These are phyloP conservation scores for Nicotiana paniculata DNA, from an alignment of 257 asterid genomes.

Conservation along the genomic window DNA sequence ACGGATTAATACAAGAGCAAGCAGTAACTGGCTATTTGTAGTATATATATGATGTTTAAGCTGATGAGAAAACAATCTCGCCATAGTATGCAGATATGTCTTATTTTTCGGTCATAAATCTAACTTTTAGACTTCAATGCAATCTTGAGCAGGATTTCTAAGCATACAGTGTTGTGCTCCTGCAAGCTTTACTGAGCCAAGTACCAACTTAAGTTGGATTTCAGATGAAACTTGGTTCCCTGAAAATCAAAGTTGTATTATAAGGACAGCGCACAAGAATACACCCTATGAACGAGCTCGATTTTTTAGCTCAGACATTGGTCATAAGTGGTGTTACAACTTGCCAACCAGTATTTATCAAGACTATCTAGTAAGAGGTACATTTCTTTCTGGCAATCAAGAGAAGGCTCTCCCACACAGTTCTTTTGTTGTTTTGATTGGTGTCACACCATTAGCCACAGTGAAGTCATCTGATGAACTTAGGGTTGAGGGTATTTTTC, in stretches of 20 bases:
- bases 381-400: slow-evolving; percentile 34
- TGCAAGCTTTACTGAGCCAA: slow-evolving; percentile 15
- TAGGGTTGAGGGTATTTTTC: slow-evolving; percentile 37
- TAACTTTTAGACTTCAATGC: not conserved
- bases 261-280: slow-evolving; percentile 18
- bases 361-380: slow-evolving; percentile 44
- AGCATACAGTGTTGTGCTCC: slow-evolving; percentile 44
- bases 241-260: slow-evolving; percentile 29
- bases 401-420: slow-evolving; percentile 18
- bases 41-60: not conserved
- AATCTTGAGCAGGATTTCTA: slow-evolving; percentile 33
- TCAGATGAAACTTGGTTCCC: slow-evolving; percentile 38
- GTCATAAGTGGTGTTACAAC: slow-evolving; percentile 45
- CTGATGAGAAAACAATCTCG: not conserved
- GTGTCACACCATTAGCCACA: slow-evolving; percentile 33
- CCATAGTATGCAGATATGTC: not conserved
- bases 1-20: not conserved
- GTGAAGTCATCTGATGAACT: slow-evolving; percentile 20
- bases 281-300: slow-evolving; percentile 26
- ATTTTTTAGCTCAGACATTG: slow-evolving; percentile 26
- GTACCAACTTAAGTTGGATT: slow-evolving; percentile 30
- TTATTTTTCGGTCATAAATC: not conserved
- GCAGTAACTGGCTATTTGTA: not conserved
- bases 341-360: slow-evolving; percentile 33
- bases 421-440: slow-evolving; percentile 34